Base-by-base conservation (phyloP, 192 early-diverging fungal species). In the Blastocladiella britannica region DNA sequence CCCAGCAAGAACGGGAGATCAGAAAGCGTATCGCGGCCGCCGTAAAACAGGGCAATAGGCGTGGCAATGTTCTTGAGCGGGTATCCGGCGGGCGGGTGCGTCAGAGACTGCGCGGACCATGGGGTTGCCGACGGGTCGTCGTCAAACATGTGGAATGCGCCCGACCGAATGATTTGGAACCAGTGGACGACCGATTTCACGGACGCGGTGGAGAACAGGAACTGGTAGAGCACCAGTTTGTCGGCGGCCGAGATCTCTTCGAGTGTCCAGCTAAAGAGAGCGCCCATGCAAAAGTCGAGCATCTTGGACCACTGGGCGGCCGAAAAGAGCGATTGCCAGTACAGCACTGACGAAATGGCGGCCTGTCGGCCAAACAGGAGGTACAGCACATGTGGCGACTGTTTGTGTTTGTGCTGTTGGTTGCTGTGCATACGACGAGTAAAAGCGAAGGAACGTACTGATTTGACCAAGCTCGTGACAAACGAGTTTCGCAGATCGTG, bases 151-250 rank as follows among this genome's bases (percentile, higher is more conserved):
- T 93, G 89, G 47, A 95, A 83, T 25, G 72, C 72, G 8, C 81
- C 80, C 23, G 82, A 81, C 23, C 87, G 69, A 51, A 94, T 91
- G 58, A 94, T 94, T 71, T 94, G 91, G 71, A 94, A 91, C 88
- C 88, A 91, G 63, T 90, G 90, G 68, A 95, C 91, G 54, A 92
- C 79, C 51, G 77, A 78, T 63, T 91, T 89, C 29, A 91, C 88
- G 60, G 88, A 90, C 0, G 89, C 83, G 29, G 82, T 82, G 51
- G 84, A 88, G 67, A 92, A 92, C 15, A 93, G 57, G 62, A 93
- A 87, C 61, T 82, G 79, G 60, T 92, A 93, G 12, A 78, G 75
- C 5, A 86, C 81, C 7, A 76, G 60, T 62, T 92, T 93, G 59
- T 84, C 80, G 25, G 76, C 73, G 43, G 67, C 70, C 22, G 78